Evolutionary conservation across 2,329 filamentous ascomycete genomes (phyloP).

Genomic region (Colletotrichum australisinense): DNA sequence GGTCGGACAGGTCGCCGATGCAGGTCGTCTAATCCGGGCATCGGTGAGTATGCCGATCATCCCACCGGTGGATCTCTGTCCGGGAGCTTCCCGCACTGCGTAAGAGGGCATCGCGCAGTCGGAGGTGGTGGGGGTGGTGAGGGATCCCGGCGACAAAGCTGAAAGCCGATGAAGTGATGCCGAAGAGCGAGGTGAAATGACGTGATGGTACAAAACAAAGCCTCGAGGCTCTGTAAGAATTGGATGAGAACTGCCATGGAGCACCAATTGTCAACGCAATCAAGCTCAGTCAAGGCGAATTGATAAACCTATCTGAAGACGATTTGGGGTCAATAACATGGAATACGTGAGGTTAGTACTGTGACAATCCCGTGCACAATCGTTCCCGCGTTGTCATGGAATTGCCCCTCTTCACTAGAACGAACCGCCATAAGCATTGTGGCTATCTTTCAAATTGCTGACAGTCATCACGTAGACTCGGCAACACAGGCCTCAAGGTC

Average conservation of each 20-base stretch:
- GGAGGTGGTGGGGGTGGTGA: background rate
- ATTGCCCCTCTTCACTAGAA: too few species aligned
- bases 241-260: background rate
- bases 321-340: constrained; percentile 17
- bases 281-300: background rate
- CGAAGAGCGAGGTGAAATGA: background rate
- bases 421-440: too few species aligned
- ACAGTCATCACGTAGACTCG: constrained; percentile 41
- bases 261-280: background rate
- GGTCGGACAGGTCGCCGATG: constrained; percentile 10
- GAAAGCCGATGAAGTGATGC: background rate
- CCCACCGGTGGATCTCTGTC: background rate
- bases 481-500: constrained; percentile 53
- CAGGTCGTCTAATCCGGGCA: background rate
- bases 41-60: constrained; percentile 30
- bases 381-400: background rate
- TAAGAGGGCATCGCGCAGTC: background rate
- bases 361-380: background rate
- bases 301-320: too few species aligned
- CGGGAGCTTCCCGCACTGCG: constrained; percentile 19
- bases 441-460: background rate
- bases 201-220: constrained; percentile 8
- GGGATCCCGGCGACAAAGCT: background rate
- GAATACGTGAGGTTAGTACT: constrained; percentile 38
- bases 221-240: background rate